Evolutionary conservation across 495 filamentous ascomycete genomes (phyloP), one percentile per base, ranked within the genome.

Genomic region (Aspergillus heteromorphus): DNA sequence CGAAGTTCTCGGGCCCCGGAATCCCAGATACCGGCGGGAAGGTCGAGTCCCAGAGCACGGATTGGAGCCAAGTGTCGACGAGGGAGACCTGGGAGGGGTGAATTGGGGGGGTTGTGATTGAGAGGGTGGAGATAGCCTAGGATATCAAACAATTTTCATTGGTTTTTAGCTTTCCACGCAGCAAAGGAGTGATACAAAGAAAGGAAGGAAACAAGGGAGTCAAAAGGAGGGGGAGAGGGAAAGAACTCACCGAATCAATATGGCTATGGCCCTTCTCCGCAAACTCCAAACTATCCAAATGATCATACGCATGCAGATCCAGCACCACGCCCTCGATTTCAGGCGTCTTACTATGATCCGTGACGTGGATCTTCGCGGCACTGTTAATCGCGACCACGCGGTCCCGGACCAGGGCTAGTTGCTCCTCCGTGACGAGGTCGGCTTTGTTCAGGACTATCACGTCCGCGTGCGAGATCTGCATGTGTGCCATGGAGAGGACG

Each of bases 381-480:
- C 86, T 89, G 65, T 98, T 98, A 66, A 98, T 97, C 14, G 87
- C 82, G 30, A 73, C 66, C 40, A 97, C 81, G 31, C 92, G 79
- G 25, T 82, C 77, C 55, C 72, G 73, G 6, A 95, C 84, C 1
- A 55, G 65, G 10, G 80, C 71, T 11, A 98, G 73, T 56, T 95
- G 84, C 10, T 80, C 69, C 0, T 74, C 62, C 13, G 79, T 80
- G n/a, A 97, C 90, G 0, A 96, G 73, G 65, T 98, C 93, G n/a
- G 82, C 77, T 68, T 98, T 98, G 70, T 97, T 98, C 41, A 98
- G 79, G 38, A 98, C 81, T 17, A 98, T 80, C 14, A 96, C 89
- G 72, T 98, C 93, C n/a, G 93, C 95, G 65, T 97, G 92, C 2
- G 89, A 95, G 38, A 97, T 95, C 61, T 98, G 93, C 55, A 97